Evolutionary conservation across 805 yeast genomes (phyloP).

Genomic region (Cyberlindnera meyerae): DNA sequence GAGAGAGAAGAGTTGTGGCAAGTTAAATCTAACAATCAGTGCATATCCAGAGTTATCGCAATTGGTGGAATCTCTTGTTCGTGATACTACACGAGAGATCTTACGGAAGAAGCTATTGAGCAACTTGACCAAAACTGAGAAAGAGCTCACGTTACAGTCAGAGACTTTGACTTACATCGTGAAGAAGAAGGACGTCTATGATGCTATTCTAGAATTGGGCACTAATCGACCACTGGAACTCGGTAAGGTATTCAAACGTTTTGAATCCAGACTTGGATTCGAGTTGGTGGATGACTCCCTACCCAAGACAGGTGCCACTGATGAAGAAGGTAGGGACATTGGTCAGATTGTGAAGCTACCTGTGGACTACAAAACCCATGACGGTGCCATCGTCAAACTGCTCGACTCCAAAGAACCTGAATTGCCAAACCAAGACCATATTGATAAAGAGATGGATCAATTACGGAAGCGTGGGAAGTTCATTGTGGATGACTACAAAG

Average conservation of each 20-base stretch:
- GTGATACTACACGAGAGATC: background rate
- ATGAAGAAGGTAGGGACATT: conserved; percentile 1
- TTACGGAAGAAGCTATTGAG: conserved; percentile 1
- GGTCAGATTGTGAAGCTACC: background rate
- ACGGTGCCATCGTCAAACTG: too few relatives aligned
- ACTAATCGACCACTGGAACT: too few relatives aligned
- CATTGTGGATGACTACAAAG: conserved; percentile 8
- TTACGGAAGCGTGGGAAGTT: background rate
- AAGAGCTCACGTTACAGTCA: background rate
- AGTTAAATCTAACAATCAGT: background rate
- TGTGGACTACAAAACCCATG: too few relatives aligned
- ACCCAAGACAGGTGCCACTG: background rate
- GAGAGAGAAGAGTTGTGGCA: background rate
- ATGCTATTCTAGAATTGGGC: background rate
- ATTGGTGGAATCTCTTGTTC: background rate
- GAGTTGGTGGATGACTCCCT: conserved; percentile 1
- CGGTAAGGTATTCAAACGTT: background rate
- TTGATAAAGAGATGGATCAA: too few relatives aligned
- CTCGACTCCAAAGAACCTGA: too few relatives aligned
- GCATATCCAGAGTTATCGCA: background rate
- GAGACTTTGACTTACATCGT: background rate
- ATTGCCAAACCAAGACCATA: background rate
- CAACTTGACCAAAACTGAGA: background rate
- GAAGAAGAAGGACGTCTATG: background rate
- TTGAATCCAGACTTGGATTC: background rate